Conservation (phyloP, 2,329 filamentous ascomycete species). For the Raffaelea arxii region DNA sequence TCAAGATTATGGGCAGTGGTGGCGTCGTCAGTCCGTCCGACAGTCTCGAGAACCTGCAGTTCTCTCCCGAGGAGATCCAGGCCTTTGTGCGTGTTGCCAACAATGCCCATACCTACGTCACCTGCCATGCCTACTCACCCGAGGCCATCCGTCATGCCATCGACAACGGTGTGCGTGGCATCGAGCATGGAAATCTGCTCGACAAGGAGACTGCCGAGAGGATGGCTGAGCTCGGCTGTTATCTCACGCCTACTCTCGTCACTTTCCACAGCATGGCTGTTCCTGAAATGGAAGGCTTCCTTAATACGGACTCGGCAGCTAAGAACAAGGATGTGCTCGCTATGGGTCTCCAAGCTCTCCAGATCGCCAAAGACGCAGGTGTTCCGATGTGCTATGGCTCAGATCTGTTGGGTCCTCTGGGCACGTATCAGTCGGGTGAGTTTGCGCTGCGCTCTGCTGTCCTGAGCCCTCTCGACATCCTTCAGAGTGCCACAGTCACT, state of each 20-base stretch:
- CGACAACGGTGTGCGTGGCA: conserved; percentile 39
- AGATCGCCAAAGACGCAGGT: conserved; percentile 36
- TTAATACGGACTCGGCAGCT: conserved; percentile 28
- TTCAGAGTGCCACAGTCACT: conserved; percentile 41
- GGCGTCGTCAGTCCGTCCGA: conserved; percentile 49
- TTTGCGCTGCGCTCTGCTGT: conserved; percentile 35
- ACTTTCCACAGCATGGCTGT: conserved; percentile 38
- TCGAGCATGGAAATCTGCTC: conserved; percentile 33
- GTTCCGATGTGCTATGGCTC: conserved; percentile 45
- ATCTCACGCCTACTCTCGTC: conserved; percentile 41
- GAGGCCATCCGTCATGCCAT: conserved; percentile 43
- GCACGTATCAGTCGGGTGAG: conserved; percentile 36
- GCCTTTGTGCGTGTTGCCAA: conserved; percentile 41
- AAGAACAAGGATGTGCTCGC: conserved; percentile 40
- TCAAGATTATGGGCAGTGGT: conserved; percentile 52
- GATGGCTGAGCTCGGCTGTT: conserved; percentile 36
- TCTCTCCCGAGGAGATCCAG: conserved; percentile 44
- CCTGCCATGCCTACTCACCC: conserved; percentile 48
- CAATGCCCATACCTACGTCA: conserved; percentile 42
- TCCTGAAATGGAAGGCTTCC: conserved; percentile 27
- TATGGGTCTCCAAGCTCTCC: conserved; percentile 31
- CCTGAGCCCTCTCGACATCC: conserved; percentile 29
- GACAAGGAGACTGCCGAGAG: conserved; percentile 28
- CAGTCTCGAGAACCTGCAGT: conserved; percentile 41
- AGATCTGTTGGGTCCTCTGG: conserved; percentile 41